Conservation (phyloP, 1,284 basidiomycete species). For the Macrocybe sp. region DNA sequence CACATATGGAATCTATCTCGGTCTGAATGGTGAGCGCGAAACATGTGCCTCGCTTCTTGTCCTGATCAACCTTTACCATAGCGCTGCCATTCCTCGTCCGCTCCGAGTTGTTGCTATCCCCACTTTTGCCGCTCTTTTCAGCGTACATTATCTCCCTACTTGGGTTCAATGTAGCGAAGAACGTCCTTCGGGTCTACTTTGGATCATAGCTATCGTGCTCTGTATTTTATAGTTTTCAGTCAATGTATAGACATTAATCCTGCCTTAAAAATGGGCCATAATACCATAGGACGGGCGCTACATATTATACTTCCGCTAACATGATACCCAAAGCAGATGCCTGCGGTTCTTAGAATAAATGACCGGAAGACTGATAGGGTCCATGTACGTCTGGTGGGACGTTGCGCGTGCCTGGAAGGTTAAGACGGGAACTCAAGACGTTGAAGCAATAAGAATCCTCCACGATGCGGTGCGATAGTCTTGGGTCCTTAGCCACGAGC, state of each 20-base stretch:
- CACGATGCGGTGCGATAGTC: too few species aligned
- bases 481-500: too few species aligned
- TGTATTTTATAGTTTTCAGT: constrained; percentile 1
- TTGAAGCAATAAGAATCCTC: too few species aligned
- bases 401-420: too few species aligned
- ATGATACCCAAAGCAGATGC: too few species aligned
- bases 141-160: constrained; percentile 83
- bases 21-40: constrained; percentile 62
- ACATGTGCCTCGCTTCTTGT: not conserved
- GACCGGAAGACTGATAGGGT: too few species aligned
- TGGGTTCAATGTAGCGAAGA: constrained; percentile 84
- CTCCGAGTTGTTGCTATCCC: constrained; percentile 81
- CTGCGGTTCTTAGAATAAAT: too few species aligned
- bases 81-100: constrained; percentile 91
- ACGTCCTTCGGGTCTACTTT: constrained; percentile 78
- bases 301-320: too few species aligned
- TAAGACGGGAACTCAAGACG: too few species aligned
- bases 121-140: constrained; percentile 78
- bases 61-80: constrained; percentile 20
- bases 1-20: constrained; percentile 86
- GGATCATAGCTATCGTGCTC: constrained; percentile 35
- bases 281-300: too few species aligned
- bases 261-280: too few species aligned
- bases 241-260: not conserved
- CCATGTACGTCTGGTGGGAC: too few species aligned